phyloP scores from a whole-genome alignment of 2,329 filamentous ascomycete species.

The Didymella segeticola region DNA sequence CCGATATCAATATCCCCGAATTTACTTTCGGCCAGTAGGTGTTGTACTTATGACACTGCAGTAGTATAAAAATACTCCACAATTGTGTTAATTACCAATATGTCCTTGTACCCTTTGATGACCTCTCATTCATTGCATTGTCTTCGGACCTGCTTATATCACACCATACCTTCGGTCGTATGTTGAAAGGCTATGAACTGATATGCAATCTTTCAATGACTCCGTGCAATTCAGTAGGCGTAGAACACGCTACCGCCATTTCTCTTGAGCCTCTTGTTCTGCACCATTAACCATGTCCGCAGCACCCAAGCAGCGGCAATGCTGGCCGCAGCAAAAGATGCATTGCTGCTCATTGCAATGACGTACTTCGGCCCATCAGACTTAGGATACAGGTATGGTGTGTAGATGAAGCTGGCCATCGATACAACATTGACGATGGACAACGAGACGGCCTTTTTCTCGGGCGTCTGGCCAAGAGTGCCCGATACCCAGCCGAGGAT shows the following conservation, averaged over 20 bases:
- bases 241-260: slow-evolving; percentile 22
- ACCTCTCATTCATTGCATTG: neutral
- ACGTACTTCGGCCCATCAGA: slow-evolving; percentile 32
- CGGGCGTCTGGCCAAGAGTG: slow-evolving; percentile 51
- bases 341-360: slow-evolving; percentile 32
- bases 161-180: too few relatives aligned
- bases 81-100: neutral
- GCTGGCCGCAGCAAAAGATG: slow-evolving; percentile 23
- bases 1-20: slow-evolving; percentile 41
- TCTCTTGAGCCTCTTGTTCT: slow-evolving; percentile 19
- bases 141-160: neutral
- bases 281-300: slow-evolving; percentile 20
- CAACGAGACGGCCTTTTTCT: slow-evolving; percentile 53
- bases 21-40: slow-evolving; percentile 25
- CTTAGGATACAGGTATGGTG: slow-evolving; percentile 49
- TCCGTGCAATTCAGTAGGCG: slow-evolving; percentile 3
- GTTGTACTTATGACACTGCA: neutral
- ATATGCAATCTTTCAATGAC: too few relatives aligned
- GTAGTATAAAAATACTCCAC: neutral
- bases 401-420: slow-evolving; percentile 51
- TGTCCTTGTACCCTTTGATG: neutral
- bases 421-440: slow-evolving; percentile 53
- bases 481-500: slow-evolving; percentile 53
- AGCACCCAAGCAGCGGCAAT: slow-evolving; percentile 24
- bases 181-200: too few relatives aligned